Evolutionary conservation across 2,329 filamentous ascomycete genomes (phyloP), one percentile per base, ranked within the genome.

Genomic region (Aureobasidium zeae): DNA sequence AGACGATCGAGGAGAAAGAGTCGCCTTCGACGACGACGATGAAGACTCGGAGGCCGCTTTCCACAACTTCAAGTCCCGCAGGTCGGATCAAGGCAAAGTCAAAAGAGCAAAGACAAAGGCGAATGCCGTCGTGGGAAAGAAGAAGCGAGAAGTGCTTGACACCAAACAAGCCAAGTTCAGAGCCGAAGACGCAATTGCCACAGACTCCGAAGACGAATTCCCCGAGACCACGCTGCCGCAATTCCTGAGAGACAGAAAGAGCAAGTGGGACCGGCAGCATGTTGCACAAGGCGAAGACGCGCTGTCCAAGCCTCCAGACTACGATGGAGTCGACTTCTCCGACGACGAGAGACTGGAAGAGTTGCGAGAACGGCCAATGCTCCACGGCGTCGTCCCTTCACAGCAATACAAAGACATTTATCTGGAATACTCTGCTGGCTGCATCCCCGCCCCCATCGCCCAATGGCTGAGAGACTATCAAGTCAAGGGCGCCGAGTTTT

Each of bases 391-490:
- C 41, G 79, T 76, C 39, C 80, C 84, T 0, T 81, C 76, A 24
- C 73, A 81, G 11, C 69, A 71, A 0, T 88, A 91, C 61, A 70
- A 80, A 53, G 85, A 93, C 50, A 81, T 94, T 35, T 69, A 76
- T 33, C 69, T 96, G 17, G 73, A 76, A 11, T 78, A 80, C 52
- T 93, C 88, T 1, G 74, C 77, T 1, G 89, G 88, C 0, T 58
- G 87, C 3, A 87, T 98, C 28, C 91, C 91, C 0, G 87, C 85
- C 0, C 77, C 86, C 0, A 86, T 96, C 43, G 88, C 89, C 0
- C 88, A 91, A 57, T 95, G 91, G 65, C 69, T 98, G 36, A 79
- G 91, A 48, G 84, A 88, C 50, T 98, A 98, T 55, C 91, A 98
- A 60, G 71, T 96, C 1, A 75, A 83, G 20, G 91, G 91, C 4